Percentiles rank a stretch among this genome's conserved stretches.
Conservation (phyloP, 768 basidiomycete species). For the Lentinula aciculospora region DNA sequence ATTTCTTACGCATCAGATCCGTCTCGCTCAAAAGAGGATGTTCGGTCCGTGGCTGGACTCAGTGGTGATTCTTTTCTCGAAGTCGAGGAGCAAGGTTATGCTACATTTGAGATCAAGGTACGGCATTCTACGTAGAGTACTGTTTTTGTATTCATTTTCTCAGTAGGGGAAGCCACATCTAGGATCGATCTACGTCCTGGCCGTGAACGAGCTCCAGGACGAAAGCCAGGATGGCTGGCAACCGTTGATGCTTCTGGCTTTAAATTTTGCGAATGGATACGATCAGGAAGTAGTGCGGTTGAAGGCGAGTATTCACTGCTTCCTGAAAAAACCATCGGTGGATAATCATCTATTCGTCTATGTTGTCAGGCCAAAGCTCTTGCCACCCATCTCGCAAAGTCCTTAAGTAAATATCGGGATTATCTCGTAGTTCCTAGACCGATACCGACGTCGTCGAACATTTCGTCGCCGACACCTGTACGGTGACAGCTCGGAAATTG, state of each 20-base stretch:
- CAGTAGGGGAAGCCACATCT: constrained; percentile 34
- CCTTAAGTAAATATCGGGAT: constrained; percentile 37
- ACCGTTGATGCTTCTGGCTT: constrained; percentile 65
- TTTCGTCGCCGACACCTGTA: constrained; percentile 27
- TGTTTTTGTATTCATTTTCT: background rate
- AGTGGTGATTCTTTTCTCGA: constrained; percentile 77
- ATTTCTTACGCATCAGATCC: constrained; percentile 58
- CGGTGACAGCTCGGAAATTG: constrained; percentile 6
- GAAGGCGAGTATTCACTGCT: constrained; percentile 40
- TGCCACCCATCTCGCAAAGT: constrained; percentile 37
- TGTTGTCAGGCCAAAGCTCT: constrained; percentile 39
- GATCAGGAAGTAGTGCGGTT: constrained; percentile 62
- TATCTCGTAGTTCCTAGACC: constrained; percentile 24
- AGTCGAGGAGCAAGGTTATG: constrained; percentile 55
- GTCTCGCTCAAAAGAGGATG: constrained; percentile 62
- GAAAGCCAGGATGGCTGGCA: constrained; percentile 23
- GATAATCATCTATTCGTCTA: background rate
- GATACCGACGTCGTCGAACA: constrained; percentile 19
- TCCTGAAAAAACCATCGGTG: background rate
- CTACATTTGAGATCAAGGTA: constrained; percentile 80
- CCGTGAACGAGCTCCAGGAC: constrained; percentile 40
- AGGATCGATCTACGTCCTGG: constrained; percentile 65
- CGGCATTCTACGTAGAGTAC: background rate
- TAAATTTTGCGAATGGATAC: constrained; percentile 54
- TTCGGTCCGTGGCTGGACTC: constrained; percentile 67